phyloP scores from a whole-genome alignment of 371 early-diverging fungal genomes.

The Rhizopus microsporus region DNA sequence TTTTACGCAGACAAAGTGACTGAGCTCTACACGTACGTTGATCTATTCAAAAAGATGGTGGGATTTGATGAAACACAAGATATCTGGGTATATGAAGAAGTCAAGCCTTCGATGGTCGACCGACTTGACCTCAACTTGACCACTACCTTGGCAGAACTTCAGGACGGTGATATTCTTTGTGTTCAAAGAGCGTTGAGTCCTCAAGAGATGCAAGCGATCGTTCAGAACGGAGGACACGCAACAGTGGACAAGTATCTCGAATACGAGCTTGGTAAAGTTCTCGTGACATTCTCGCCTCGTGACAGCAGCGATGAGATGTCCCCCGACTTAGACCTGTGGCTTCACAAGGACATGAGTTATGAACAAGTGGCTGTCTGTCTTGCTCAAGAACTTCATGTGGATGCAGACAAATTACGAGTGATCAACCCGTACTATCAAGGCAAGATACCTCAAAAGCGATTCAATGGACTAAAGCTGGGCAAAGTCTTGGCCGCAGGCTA shows the following conservation, averaged over 20 bases:
- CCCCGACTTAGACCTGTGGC: constrained; percentile 25
- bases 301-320: constrained; percentile 10
- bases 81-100: constrained; percentile 83
- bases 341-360: constrained; percentile 28
- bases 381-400: constrained; percentile 23
- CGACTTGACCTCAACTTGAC: constrained; percentile 61
- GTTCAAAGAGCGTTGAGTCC: constrained; percentile 64
- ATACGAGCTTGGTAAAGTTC: constrained; percentile 64
- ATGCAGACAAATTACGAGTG: constrained; percentile 38
- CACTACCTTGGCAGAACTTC: constrained; percentile 78
- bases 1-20: constrained; percentile 54
- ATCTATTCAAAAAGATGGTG: constrained; percentile 52
- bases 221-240: constrained; percentile 31
- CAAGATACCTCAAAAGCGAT: constrained; percentile 20
- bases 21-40: constrained; percentile 63
- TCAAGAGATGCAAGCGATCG: constrained; percentile 50
- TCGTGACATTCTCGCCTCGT: constrained; percentile 71
- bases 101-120: constrained; percentile 91
- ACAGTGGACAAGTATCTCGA: constrained; percentile 77
- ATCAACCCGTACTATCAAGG: constrained; percentile 22
- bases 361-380: constrained; percentile 24
- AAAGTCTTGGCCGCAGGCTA: constrained; percentile 20
- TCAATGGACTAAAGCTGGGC: constrained; percentile 25
- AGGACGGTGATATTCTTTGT: constrained; percentile 90
- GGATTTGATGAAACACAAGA: constrained; percentile 55